phyloP scores from a whole-genome alignment of 78 protist species.

The Chrysochromulina tobinii region DNA sequence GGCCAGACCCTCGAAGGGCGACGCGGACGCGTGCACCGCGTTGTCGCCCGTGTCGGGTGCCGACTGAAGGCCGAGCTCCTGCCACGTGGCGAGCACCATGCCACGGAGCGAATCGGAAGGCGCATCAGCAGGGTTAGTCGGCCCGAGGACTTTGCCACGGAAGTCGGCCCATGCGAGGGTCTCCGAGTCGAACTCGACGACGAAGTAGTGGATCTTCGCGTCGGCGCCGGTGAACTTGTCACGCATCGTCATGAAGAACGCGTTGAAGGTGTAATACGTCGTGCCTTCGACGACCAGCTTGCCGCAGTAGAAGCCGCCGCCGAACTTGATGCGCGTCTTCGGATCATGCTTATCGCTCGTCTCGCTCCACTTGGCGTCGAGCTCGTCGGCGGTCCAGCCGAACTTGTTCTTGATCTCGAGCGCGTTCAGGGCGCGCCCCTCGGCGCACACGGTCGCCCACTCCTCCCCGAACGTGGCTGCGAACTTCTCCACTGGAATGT shows the following conservation, averaged over 20 bases:
- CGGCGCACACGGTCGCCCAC: slow-evolving; percentile 1
- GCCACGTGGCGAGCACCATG: slow-evolving; percentile 37
- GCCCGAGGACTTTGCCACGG: slow-evolving; percentile 50
- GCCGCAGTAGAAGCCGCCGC: slow-evolving; percentile 59
- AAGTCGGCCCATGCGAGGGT: slow-evolving; percentile 45
- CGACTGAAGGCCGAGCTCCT: slow-evolving; percentile 45
- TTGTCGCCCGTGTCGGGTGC: slow-evolving; percentile 43
- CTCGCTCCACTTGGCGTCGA: slow-evolving; percentile 25
- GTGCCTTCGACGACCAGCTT: background rate
- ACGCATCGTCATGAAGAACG: slow-evolving; percentile 48
- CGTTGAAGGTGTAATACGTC: slow-evolving; percentile 38
- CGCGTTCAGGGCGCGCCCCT: slow-evolving; percentile 41
- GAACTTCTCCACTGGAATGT: slow-evolving; percentile 13
- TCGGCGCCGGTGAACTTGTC: slow-evolving; percentile 12
- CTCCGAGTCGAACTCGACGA: slow-evolving; percentile 38
- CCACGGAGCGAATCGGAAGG: slow-evolving; percentile 17
- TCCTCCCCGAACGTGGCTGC: background rate
- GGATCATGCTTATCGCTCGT: background rate
- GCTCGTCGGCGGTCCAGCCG: background rate
- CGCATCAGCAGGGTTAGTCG: slow-evolving; percentile 55
- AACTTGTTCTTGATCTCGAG: background rate
- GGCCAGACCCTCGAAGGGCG: slow-evolving; percentile 39
- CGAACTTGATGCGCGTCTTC: slow-evolving; percentile 42
- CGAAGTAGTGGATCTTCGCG: background rate
- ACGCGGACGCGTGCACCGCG: slow-evolving; percentile 47